Percentiles rank a stretch among this genome's conserved stretches.
These are phyloP conservation scores for Quercus bicolor DNA, from an alignment of 306 rosid genomes.

Conservation along the genomic window DNA sequence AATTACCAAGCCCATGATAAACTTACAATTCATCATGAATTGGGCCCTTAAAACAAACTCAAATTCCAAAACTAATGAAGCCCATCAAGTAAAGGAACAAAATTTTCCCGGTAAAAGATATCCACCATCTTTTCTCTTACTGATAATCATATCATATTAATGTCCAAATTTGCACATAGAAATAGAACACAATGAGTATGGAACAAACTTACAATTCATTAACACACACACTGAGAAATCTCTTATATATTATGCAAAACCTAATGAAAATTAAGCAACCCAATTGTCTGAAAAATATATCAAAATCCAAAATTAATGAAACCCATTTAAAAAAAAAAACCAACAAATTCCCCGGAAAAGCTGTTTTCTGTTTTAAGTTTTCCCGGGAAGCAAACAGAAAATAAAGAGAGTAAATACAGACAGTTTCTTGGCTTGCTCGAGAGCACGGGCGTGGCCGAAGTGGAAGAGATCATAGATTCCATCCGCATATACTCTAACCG, in stretches of 20 bases:
- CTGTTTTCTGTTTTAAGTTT: too few species aligned
- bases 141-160: too few species aligned
- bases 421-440: constrained; percentile 91
- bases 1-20: background rate
- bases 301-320: too few species aligned
- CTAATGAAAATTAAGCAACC: too few species aligned
- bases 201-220: too few species aligned
- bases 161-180: too few species aligned
- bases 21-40: background rate
- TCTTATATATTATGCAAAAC: too few species aligned
- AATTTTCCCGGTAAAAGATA: background rate
- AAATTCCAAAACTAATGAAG: background rate
- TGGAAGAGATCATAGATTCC: constrained; percentile 99
- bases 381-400: background rate
- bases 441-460: constrained; percentile 97
- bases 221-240: too few species aligned
- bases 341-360: background rate
- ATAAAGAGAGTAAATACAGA: background rate
- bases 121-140: too few species aligned
- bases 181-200: too few species aligned
- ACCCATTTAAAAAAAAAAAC: too few species aligned
- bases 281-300: too few species aligned
- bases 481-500: constrained; percentile 85
- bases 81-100: background rate
- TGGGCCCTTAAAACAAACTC: background rate